Evolutionary conservation across 2,329 filamentous ascomycete species (phyloP), one percentile per base, ranked within the genome.

Genomic region (Xylariomycetidae sp.): DNA sequence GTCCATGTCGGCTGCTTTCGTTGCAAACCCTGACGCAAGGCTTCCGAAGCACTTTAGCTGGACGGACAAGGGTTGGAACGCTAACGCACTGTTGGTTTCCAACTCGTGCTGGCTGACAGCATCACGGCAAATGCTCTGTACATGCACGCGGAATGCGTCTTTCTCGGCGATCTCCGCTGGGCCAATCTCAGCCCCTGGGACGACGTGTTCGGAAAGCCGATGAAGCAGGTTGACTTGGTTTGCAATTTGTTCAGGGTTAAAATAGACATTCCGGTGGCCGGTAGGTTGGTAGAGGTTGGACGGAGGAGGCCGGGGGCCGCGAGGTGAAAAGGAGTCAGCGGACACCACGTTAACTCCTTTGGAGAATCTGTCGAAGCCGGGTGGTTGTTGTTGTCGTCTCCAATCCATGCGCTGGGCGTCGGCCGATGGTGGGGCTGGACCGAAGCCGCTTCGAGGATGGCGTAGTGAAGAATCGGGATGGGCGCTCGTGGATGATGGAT

Each of bases 1-100:
- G 57, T 95, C 89, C 82, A 95, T 87, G 50, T 95, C 88, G 2
- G 88, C 90, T n/a, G 79, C 77, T 48, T 84, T 84, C 9, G 85
- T 87, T 4, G 85, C 89, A 59, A 94, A 94, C 0, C 88, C 88
- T 10, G 87, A 89, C 14, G 76, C 75, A 29, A 93, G 67, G 54
- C 87, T 93, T 5, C 87, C 88, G 52, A 92, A 93, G 49, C 82
- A 86, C 47, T 77, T 77, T 10, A 93, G 65, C 33, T 77, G 67
- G n/a, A 90, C 72, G 32, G 72, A 73, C 8, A 63, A 52, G 16
- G 69, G 52, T 12, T 69, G 61, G 36, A 83, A 78, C 7, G 70
- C 60, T 0, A 41, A 38, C 4, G 60, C 43, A 13, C 60, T 53
- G 18, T 60, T 61, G 3, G 49, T 45, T n/a, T 59, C 51, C 8